Evolutionary conservation across 768 basidiomycete genomes (phyloP).

Genomic region (Suillus decipiens): DNA sequence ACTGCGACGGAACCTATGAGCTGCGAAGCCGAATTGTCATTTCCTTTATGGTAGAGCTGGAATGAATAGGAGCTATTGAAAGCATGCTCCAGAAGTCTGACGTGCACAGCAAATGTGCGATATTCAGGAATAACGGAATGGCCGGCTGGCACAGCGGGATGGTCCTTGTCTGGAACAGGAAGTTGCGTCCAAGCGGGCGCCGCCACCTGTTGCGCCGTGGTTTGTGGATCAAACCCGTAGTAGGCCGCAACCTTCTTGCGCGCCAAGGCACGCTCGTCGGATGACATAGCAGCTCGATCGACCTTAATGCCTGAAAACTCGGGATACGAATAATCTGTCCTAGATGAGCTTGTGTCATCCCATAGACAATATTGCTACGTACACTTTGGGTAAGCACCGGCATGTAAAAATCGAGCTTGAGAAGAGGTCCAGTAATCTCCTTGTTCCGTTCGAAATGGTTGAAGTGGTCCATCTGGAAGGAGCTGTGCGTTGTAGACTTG

Average conservation of each 20-base stretch:
- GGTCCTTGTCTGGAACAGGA: slow-evolving; percentile 14
- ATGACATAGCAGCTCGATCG: slow-evolving; percentile 17
- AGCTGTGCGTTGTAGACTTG: slow-evolving; percentile 22
- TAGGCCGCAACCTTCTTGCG: slow-evolving; percentile 25
- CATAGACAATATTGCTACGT: neutral
- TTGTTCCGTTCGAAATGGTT: slow-evolving; percentile 25
- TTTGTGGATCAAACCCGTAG: slow-evolving; percentile 27
- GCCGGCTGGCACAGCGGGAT: slow-evolving; percentile 15
- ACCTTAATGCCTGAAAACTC: slow-evolving; percentile 29
- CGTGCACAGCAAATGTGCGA: slow-evolving; percentile 29
- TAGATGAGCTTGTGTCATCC: neutral
- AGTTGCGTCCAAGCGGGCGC: slow-evolving; percentile 20
- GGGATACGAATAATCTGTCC: slow-evolving; percentile 30
- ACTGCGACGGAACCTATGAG: slow-evolving; percentile 25
- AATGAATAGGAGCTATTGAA: slow-evolving; percentile 26
- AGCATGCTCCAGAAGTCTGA: slow-evolving; percentile 26
- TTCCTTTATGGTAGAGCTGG: slow-evolving; percentile 19
- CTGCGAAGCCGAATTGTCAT: slow-evolving; percentile 4
- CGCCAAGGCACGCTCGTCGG: slow-evolving; percentile 20
- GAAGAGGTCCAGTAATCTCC: slow-evolving; percentile 28
- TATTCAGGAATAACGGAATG: slow-evolving; percentile 22
- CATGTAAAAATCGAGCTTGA: slow-evolving; percentile 25
- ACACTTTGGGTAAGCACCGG: slow-evolving; percentile 25
- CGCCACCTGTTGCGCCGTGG: slow-evolving; percentile 8
- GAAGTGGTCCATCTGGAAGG: slow-evolving; percentile 21